Base-by-base conservation (phyloP, 306 rosid genomes). In the Lathyrus oleraceus region DNA sequence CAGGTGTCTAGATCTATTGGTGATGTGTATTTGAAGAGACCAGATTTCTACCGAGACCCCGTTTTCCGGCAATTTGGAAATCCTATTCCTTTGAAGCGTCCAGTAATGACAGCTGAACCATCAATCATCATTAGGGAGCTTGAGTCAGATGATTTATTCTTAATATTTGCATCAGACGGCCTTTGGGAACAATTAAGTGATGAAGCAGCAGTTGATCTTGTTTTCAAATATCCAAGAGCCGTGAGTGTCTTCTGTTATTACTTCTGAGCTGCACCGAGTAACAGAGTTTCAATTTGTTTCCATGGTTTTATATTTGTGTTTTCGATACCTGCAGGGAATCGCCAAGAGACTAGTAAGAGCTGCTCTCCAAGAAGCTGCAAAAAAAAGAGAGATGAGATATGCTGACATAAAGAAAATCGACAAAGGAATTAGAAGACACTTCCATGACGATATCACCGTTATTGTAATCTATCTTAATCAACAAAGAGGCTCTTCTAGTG, bases 1-100 rank as follows among this genome's bases (percentile, higher is more conserved):
- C 86, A 94, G 99, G 99, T 94, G 60, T 94, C 99, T 43, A 87
- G 99, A 73, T 91, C 99, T 35, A 90, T 94, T 45, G 99, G 99
- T 0, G 99, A 94, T 59, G 90, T 86, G 23, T 94, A 94, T 67
- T 77, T 94, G 72, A 94, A 94, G 83, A 91, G 76, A 75, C 99
- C 99, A 1, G 99, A 91, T 66, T 82, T 86, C 71, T 81, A 75
- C 65, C 79, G 88, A 61, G 96, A 93, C 77, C 94, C 96, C 4
- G 54, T 77, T 62, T 93, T 85, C 59, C 91, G 85, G 83, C 90
- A 84, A 79, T 88, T 81, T 44, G 86, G 78, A 17, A 91, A 77
- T 71, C 89, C 97, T 8, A 2, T 87, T 81, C 89, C 96, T 35
- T 74, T 94, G 83, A 91, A 77, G 77, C 88, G 92, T 63, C 86